Evolutionary conservation across 176 grass and related monocot genomes (phyloP).

Genomic region (Dendrocalamus sinicus): DNA sequence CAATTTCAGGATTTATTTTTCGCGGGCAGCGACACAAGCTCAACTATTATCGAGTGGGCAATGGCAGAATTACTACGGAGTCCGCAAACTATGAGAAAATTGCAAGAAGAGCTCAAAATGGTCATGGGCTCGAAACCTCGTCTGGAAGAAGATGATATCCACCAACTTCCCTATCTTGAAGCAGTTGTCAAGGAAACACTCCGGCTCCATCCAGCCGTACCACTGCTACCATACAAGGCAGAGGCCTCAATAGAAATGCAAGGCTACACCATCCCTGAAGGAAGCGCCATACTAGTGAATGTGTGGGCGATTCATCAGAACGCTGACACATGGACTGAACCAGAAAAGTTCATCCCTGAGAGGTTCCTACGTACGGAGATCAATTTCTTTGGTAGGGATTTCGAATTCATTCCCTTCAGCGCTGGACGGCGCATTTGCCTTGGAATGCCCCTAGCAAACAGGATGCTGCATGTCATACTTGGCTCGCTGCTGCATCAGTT

Average conservation of each 20-base stretch:
- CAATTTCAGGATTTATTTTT: conserved; percentile 42
- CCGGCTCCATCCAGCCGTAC: conserved; percentile 3
- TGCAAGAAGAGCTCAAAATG: background rate
- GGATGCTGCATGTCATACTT: conserved; percentile 52
- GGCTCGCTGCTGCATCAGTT: conserved; percentile 50
- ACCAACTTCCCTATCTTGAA: conserved; percentile 37
- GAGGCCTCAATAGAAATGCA: conserved; percentile 14
- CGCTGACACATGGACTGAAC: conserved; percentile 16
- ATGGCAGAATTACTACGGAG: conserved; percentile 44
- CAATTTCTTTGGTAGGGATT: no score
- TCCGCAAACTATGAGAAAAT: conserved; percentile 20
- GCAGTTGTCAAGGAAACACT: conserved; percentile 11
- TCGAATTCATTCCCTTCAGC: no score
- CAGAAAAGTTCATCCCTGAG: conserved; percentile 43
- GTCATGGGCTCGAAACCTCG: background rate
- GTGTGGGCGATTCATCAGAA: conserved; percentile 50
- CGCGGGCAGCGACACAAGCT: conserved; percentile 18
- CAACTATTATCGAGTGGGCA: conserved; percentile 39
- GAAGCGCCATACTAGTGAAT: conserved; percentile 46
- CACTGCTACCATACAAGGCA: background rate
- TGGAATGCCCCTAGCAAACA: conserved; percentile 28
- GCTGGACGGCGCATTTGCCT: no score
- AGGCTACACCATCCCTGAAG: conserved; percentile 33
- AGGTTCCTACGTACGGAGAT: conserved; percentile 43
- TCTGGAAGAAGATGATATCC: conserved; percentile 11